Evolutionary conservation across 495 filamentous ascomycete genomes (phyloP), one percentile per base, ranked within the genome.

Genomic region (Saxophila tyrrhenica): DNA sequence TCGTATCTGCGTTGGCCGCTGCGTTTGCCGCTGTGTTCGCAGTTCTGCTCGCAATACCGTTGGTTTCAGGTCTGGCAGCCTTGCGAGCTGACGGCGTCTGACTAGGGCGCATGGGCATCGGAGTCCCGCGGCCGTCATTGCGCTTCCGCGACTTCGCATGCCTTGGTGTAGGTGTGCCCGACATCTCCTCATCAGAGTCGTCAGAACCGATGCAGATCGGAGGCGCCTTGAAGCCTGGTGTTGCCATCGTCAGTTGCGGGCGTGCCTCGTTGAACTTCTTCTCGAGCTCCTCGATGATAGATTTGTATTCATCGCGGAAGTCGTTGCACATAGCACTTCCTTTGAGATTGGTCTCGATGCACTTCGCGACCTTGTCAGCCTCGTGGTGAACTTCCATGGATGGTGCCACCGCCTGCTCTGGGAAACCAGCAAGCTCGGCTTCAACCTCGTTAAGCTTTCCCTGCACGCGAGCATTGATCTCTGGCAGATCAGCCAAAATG

Each of bases 401-500:
- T 22, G 70, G 55, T 19, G 66, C 70, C n/a, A 45, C 47, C 8
- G 64, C 62, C 1, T 57, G 57, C 1, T 64, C 59, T 11, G 69
- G 70, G n/a, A 72, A 67, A 9, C 39, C 25, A 3, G 42, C 25
- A 5, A 72, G 67, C 43, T 65, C 47, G 5, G 51, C 25, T 10
- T 59, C 50, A 1, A 74, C 61, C 3, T 59, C 49, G 0, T 32
- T 24, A 16, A 71, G 57, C 48, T 66, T 57, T 0, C 38, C 35
- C n/a, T 67, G 52, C 8, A 75, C 61, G 0, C 58, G 54, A 3
- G 61, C 57, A 15, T 51, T 59, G 22, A 74, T 69, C 2, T 50
- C 44, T 0, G 72, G 72, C 1, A 75, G 50, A 13, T 21, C 11
- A 17, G 20, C 16, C 23, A 52, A 38, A 25, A 61, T 64, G 39